Conservation (phyloP, 2,329 filamentous ascomycete genomes). For the Ceratocystis huliohia region DNA sequence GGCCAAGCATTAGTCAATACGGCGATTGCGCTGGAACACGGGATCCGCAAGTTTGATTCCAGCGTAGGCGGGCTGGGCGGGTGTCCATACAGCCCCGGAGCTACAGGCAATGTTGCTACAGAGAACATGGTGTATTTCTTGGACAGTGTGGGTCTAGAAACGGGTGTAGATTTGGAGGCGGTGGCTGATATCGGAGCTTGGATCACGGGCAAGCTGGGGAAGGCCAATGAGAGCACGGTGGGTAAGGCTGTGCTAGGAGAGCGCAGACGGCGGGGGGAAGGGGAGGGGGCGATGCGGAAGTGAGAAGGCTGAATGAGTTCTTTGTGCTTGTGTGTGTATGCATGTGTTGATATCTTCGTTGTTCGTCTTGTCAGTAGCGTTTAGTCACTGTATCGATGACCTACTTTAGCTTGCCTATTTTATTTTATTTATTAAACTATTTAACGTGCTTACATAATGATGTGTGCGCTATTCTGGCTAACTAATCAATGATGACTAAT, state of each 20-base stretch:
- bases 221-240: constrained; percentile 52
- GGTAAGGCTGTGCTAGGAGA: constrained; percentile 51
- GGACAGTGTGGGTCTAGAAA: constrained; percentile 60
- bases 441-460: too few species aligned
- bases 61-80: constrained; percentile 72
- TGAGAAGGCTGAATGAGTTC: background rate
- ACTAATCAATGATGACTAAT: too few species aligned
- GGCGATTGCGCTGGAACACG: constrained; percentile 62
- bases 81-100: constrained; percentile 73
- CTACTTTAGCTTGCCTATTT: too few species aligned
- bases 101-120: constrained; percentile 74
- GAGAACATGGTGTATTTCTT: constrained; percentile 73
- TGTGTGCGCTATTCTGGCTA: too few species aligned
- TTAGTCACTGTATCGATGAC: too few species aligned
- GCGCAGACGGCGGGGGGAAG: constrained; percentile 23
- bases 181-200: constrained; percentile 58
- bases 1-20: constrained; percentile 76
- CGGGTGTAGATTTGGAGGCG: constrained; percentile 56
- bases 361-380: too few species aligned
- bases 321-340: background rate
- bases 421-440: too few species aligned
- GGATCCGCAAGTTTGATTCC: constrained; percentile 65
- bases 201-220: constrained; percentile 54
- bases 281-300: background rate
- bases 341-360: background rate